phyloP scores from a whole-genome alignment of 176 grass and related monocot genomes.

The Triticum aestivum region IWGSC_CS_RefSeq_v2.1 NC_057814.1:287158381-287158880 shows the following conservation, averaged over 20 bases:
- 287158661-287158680: not conserved
- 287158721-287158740: not conserved
- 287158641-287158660: not conserved
- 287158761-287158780: slow-evolving; percentile 25
- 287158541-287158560: not conserved
- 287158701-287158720: not conserved
- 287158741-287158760: slow-evolving; percentile 5
- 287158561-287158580: not conserved
- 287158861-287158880: slow-evolving; percentile 84
- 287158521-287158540: not conserved
- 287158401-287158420: not conserved
- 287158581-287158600: slow-evolving; percentile 1
- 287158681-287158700: not conserved
- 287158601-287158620: not conserved
- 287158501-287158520: not conserved
- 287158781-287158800: slow-evolving; percentile 64
- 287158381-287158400: not conserved
- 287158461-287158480: not conserved
- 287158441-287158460: not conserved
- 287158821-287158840: slow-evolving; percentile 87
- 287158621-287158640: not conserved
- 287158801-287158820: slow-evolving; percentile 86
- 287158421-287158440: not conserved
- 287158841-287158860: slow-evolving; percentile 96
- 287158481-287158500: not conserved